Percentiles rank a stretch among this genome's conserved stretches.
Evolutionary conservation across 192 early-diverging fungal species (phyloP).

Genomic region (Gonapodya prolifera): DNA sequence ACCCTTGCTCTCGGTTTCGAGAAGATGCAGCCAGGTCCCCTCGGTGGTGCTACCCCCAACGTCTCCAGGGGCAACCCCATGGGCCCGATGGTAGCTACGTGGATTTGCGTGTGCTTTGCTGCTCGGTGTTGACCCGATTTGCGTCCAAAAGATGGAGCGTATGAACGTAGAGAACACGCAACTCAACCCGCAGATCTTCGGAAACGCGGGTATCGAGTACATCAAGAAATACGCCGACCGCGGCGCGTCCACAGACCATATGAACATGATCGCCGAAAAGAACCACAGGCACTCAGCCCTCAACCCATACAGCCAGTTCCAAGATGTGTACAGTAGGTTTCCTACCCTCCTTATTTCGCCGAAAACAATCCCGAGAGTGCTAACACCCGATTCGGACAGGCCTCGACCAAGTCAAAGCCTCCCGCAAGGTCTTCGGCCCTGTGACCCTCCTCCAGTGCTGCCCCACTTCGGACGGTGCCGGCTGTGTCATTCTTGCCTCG

Average conservation of each 20-base stretch:
- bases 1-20: conserved; percentile 66
- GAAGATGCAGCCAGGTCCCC: conserved; percentile 35
- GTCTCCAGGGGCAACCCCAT: background rate
- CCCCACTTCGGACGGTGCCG: conserved; percentile 59
- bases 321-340: too few relatives aligned
- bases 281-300: conserved; percentile 42
- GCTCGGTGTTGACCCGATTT: too few relatives aligned
- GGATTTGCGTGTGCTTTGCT: too few relatives aligned
- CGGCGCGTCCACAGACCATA: conserved; percentile 34
- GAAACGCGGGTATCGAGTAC: conserved; percentile 61
- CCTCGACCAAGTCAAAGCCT: conserved; percentile 46
- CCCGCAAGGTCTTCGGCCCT: conserved; percentile 49
- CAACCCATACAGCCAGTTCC: background rate
- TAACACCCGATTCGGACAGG: too few relatives aligned
- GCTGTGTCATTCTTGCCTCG: conserved; percentile 37
- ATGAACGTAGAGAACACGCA: background rate
- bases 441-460: conserved; percentile 54
- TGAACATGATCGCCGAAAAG: conserved; percentile 61
- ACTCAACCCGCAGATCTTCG: conserved; percentile 6
- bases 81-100: too few relatives aligned
- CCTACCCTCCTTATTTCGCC: conserved; percentile 30
- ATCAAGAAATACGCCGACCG: conserved; percentile 30
- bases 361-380: conserved; percentile 53
- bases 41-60: conserved; percentile 1
- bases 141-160: background rate